phyloP scores from a whole-genome alignment of 805 yeast genomes.

The Suhomyces canberraensis region DNA sequence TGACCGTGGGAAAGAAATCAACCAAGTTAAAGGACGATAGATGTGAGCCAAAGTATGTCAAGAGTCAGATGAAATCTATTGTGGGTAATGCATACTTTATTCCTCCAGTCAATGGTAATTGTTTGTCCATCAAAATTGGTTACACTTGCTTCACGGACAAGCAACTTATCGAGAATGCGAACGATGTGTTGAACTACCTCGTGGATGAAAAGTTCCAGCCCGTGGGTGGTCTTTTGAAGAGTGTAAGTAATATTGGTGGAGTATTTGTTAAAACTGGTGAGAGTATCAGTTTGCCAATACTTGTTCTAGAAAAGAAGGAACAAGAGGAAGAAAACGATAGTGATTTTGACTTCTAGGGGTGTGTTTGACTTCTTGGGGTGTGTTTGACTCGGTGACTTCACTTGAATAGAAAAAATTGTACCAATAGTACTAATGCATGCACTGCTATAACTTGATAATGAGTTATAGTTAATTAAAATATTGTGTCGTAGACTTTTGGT shows the following conservation, averaged over 20 bases:
- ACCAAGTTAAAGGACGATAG: conserved; percentile 52
- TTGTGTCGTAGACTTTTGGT: no score
- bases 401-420: no score
- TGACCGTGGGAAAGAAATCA: conserved; percentile 28
- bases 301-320: conserved; percentile 7
- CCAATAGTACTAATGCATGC: no score
- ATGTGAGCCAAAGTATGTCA: conserved; percentile 64
- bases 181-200: conserved; percentile 49
- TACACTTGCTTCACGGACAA: conserved; percentile 42
- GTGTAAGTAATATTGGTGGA: conserved; percentile 43
- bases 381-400: no score
- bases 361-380: no score
- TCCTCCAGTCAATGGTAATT: conserved; percentile 60
- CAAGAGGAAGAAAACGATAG: conserved; percentile 18
- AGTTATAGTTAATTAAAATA: no score
- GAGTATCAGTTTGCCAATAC: conserved; percentile 63
- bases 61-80: conserved; percentile 62
- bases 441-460: no score
- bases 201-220: conserved; percentile 44
- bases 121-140: conserved; percentile 61
- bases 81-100: conserved; percentile 57
- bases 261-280: conserved; percentile 63
- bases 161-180: conserved; percentile 50
- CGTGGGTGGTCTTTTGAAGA: conserved; percentile 56
- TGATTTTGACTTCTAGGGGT: conserved; percentile 22